phyloP scores from a whole-genome alignment of 257 asterid species.

The Verbascum thapsus region DNA sequence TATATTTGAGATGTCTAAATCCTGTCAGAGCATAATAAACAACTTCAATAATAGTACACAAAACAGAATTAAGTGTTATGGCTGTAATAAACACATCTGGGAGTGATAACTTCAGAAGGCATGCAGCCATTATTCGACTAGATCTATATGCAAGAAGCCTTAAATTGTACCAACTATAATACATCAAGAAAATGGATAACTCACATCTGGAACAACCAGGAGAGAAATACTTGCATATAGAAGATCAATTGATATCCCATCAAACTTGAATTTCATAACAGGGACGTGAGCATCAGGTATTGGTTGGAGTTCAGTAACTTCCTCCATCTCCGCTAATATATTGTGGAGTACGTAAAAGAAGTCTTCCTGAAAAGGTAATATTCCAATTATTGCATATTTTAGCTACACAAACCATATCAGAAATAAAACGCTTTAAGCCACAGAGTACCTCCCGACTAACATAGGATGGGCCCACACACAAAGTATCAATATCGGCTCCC shows the following conservation, averaged over 20 bases:
- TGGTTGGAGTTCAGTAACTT: slow-evolving; percentile 88
- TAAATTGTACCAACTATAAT: no score
- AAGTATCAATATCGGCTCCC: slow-evolving; percentile 70
- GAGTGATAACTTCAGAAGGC: background rate
- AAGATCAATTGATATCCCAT: slow-evolving; percentile 95
- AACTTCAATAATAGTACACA: slow-evolving; percentile 6
- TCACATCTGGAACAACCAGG: slow-evolving; percentile 90
- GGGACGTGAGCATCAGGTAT: slow-evolving; percentile 99
- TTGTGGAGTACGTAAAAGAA: slow-evolving; percentile 77
- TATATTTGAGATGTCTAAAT: slow-evolving; percentile 77
- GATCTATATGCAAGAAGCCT: slow-evolving; percentile 10
- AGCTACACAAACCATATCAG: slow-evolving; percentile 1
- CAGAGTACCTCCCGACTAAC: slow-evolving; percentile 56
- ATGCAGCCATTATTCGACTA: background rate
- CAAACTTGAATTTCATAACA: slow-evolving; percentile 91
- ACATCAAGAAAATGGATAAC: slow-evolving; percentile 39
- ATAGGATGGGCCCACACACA: slow-evolving; percentile 73
- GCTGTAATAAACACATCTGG: slow-evolving; percentile 5
- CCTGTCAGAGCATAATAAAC: slow-evolving; percentile 46
- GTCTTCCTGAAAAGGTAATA: slow-evolving; percentile 58
- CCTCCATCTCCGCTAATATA: slow-evolving; percentile 71
- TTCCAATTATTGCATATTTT: slow-evolving; percentile 12
- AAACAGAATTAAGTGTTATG: no score
- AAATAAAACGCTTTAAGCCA: slow-evolving; percentile 4
- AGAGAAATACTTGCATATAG: slow-evolving; percentile 88